These are phyloP conservation scores for Arthroderma sp. DNA, from an alignment of 2,329 filamentous ascomycete species.

Conservation along the genomic window DNA sequence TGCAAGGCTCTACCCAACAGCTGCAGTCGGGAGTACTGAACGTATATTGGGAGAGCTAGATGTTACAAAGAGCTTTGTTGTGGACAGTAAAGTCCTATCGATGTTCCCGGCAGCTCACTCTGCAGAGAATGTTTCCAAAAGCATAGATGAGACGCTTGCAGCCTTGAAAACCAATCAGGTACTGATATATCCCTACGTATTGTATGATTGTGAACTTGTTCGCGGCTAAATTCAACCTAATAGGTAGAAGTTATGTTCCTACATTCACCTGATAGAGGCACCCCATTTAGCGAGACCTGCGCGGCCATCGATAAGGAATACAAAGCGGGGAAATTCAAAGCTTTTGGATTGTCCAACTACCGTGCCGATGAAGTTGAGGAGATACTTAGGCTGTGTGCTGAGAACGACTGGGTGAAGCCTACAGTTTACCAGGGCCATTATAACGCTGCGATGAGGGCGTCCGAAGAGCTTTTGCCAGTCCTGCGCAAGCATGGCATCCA, in stretches of 20 bases:
- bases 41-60: constrained; percentile 15
- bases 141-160: constrained; percentile 15
- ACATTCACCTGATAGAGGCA: constrained; percentile 35
- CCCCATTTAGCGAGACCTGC: constrained; percentile 29
- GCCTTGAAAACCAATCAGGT: constrained; percentile 12
- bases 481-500: constrained; percentile 31
- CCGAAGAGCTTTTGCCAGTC: constrained; percentile 32
- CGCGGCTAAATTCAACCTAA: background rate
- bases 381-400: constrained; percentile 32
- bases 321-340: constrained; percentile 31
- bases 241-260: constrained; percentile 28
- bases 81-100: constrained; percentile 16
- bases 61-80: constrained; percentile 12
- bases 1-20: constrained; percentile 17
- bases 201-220: background rate
- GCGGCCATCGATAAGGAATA: constrained; percentile 32
- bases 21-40: constrained; percentile 17
- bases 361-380: constrained; percentile 31
- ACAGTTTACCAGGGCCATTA: constrained; percentile 38
- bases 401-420: constrained; percentile 30
- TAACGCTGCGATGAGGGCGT: constrained; percentile 31
- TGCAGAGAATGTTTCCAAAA: constrained; percentile 15
- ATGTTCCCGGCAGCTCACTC: constrained; percentile 17
- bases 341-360: constrained; percentile 38
- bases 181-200: no score